Percentiles rank a stretch among this genome's conserved stretches.
Evolutionary conservation across 169 alveolate genomes (phyloP).

Genomic region (Cryptosporidium bovis): DNA sequence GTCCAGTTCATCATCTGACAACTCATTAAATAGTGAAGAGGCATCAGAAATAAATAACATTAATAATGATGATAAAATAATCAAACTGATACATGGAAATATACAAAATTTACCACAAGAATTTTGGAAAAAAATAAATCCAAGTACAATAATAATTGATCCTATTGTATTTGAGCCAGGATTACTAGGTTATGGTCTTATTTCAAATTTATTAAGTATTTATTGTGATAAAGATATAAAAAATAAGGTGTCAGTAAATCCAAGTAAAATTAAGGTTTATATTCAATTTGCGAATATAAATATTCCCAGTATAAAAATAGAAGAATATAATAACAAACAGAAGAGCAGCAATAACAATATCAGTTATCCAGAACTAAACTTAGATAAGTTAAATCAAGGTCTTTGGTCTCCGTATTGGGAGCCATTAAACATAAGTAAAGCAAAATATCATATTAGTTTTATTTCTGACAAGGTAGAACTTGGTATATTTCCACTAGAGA

Average conservation of each 20-base stretch:
- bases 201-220: slow-evolving; percentile 26
- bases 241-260: slow-evolving; percentile 23
- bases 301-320: slow-evolving; percentile 20
- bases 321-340: background rate
- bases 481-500: slow-evolving; percentile 44
- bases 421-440: slow-evolving; percentile 22
- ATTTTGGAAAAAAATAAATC: slow-evolving; percentile 21
- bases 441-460: slow-evolving; percentile 19
- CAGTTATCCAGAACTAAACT: background rate
- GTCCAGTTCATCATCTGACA: background rate
- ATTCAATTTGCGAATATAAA: slow-evolving; percentile 50
- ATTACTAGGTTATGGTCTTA: slow-evolving; percentile 48
- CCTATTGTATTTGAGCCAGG: slow-evolving; percentile 66
- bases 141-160: slow-evolving; percentile 56
- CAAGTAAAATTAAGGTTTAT: slow-evolving; percentile 41
- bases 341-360: background rate
- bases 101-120: slow-evolving; percentile 19
- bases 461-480: slow-evolving; percentile 37
- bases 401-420: slow-evolving; percentile 75
- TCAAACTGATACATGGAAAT: slow-evolving; percentile 51
- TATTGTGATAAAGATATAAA: background rate
- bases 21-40: background rate
- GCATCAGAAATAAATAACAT: background rate
- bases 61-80: background rate
- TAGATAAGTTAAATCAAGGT: slow-evolving; percentile 50